Evolutionary conservation across 192 early-diverging fungal genomes (phyloP), one percentile per base, ranked within the genome.

Genomic region (Haplosporangium gracile): DNA sequence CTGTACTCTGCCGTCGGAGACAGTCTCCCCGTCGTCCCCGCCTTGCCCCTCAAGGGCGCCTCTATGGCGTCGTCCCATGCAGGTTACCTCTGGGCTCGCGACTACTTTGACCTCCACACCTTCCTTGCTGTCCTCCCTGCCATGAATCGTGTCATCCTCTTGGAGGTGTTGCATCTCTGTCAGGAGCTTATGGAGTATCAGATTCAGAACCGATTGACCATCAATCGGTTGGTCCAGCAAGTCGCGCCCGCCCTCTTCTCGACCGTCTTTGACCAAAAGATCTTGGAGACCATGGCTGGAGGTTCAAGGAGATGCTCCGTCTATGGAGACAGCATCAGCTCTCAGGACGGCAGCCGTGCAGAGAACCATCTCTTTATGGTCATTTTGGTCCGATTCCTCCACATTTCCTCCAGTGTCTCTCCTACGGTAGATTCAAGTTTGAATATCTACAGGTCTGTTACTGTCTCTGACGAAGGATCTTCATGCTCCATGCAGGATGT

Each of bases 101-200:
- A 78, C 18, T 47, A 74, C 53, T 86, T 86, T 70, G 84, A 86
- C 60, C 45, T 86, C 9, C 39, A 75, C 5, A 29, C 71, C 22
- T 86, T 86, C 51, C 55, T 86, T 39, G 76, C 69, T 39, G 70
- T 42, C 0, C 39, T 86, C 15, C 84, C 84, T 18, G 7, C 60
- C 1, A 76, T 86, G 72, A 86, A 86, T 72, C 63, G 84, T 22
- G 75, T 81, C 39, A 86, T 86, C 45, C 32, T 86, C 10, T 39
- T 86, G 22, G 84, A 86, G 55, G 79, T 86, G 7, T 26, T 86
- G 13, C 84, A 81, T 68, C 75, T 86, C 45, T 86, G 84, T 39
- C 79, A 69, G n/a, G 84, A 86, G 39, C 36, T 78, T 1, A 40
- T 86, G 38, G 75, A 86, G 3, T 51, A 78, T 34, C 84, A 86